Conservation (phyloP, 106 monocot genomes). For the Xerophyta viscosa region DNA sequence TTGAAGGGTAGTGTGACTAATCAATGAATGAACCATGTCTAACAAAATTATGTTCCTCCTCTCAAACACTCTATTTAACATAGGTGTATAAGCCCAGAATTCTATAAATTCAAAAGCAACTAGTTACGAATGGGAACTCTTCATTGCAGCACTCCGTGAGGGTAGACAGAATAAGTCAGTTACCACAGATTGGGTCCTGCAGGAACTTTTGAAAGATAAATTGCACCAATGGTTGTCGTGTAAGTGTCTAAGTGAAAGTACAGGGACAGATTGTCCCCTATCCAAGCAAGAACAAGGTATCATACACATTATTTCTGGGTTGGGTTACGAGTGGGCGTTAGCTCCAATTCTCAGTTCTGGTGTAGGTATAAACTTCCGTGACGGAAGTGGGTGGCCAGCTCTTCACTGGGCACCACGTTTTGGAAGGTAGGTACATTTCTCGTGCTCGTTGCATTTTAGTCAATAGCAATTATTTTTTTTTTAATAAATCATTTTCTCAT, state of each 20-base stretch:
- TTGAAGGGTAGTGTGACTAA: too few species aligned
- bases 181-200: slow-evolving; percentile 39
- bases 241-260: slow-evolving; percentile 15
- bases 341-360: slow-evolving; percentile 53
- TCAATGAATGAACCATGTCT: too few species aligned
- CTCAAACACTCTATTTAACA: too few species aligned
- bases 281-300: slow-evolving; percentile 74
- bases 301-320: slow-evolving; percentile 73
- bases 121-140: slow-evolving; percentile 1
- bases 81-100: not conserved
- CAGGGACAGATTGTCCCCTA: slow-evolving; percentile 18
- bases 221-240: slow-evolving; percentile 21
- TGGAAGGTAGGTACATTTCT: too few species aligned
- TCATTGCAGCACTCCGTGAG: slow-evolving; percentile 7
- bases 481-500: too few species aligned
- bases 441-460: too few species aligned
- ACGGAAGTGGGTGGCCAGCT: slow-evolving; percentile 90
- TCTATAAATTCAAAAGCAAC: slow-evolving; percentile 7
- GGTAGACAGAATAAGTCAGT: not conserved
- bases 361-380: slow-evolving; percentile 84
- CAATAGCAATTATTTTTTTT: too few species aligned
- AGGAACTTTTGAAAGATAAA: slow-evolving; percentile 51
- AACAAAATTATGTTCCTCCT: too few species aligned
- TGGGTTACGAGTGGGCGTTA: slow-evolving; percentile 92
- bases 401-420: slow-evolving; percentile 97